Evolutionary conservation across 495 filamentous ascomycete genomes (phyloP).

Genomic region (Talaromyces stipitatus): DNA sequence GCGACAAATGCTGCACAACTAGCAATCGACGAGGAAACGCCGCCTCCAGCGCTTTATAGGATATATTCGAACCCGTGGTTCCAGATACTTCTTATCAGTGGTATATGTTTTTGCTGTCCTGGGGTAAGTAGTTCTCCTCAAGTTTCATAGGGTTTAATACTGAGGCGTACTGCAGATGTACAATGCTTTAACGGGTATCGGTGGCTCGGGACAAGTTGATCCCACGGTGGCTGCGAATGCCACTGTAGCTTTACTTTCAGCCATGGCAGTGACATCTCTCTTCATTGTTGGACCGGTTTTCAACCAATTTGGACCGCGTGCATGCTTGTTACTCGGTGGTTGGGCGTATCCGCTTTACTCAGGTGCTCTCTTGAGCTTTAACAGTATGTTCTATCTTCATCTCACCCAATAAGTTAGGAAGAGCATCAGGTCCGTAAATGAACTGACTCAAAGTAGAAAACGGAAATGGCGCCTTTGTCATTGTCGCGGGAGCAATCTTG

Average conservation of each 20-base stretch:
- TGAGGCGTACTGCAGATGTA: constrained; percentile 44
- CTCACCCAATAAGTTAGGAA: too few species aligned
- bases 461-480: constrained; percentile 65
- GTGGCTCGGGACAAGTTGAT: constrained; percentile 44
- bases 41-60: neutral
- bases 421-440: neutral
- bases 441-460: constrained; percentile 46
- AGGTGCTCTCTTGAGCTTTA: constrained; percentile 32
- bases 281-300: constrained; percentile 37
- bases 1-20: neutral
- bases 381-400: constrained; percentile 16
- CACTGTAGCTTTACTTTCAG: constrained; percentile 31
- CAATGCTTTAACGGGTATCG: constrained; percentile 58
- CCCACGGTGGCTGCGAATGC: constrained; percentile 34
- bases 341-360: constrained; percentile 37
- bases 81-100: constrained; percentile 37
- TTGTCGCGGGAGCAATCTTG: constrained; percentile 49
- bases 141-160: neutral
- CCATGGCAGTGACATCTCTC: constrained; percentile 30
- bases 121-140: constrained; percentile 24
- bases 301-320: constrained; percentile 29
- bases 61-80: constrained; percentile 29
- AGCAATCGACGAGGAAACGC: neutral
- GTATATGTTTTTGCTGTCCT: constrained; percentile 79
- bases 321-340: constrained; percentile 31